phyloP scores from a whole-genome alignment of 192 early-diverging fungal genomes.

The Backusella westeae region DNA sequence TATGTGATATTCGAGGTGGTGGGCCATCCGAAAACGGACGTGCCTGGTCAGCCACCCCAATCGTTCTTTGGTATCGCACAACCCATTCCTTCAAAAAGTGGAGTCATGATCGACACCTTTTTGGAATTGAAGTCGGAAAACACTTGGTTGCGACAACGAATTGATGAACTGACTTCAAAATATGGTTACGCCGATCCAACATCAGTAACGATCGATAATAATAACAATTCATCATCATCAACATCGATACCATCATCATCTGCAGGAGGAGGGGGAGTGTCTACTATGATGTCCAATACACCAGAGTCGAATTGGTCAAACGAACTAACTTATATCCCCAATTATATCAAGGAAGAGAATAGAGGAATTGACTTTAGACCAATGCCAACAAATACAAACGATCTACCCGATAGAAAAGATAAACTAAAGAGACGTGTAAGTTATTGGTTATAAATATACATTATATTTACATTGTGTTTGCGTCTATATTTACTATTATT shows the following conservation, averaged over 20 bases:
- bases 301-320: not conserved
- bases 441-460: not conserved
- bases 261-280: not conserved
- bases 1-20: slow-evolving; percentile 42
- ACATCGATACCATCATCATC: not conserved
- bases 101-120: slow-evolving; percentile 41
- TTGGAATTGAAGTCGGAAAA: slow-evolving; percentile 48
- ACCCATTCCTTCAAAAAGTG: slow-evolving; percentile 39
- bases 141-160: slow-evolving; percentile 35
- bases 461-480: not conserved
- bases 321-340: not conserved
- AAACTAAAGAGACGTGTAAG: slow-evolving; percentile 15
- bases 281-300: not conserved
- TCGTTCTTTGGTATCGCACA: slow-evolving; percentile 47
- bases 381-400: not conserved
- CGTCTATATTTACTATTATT: not conserved
- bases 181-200: not conserved
- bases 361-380: not conserved
- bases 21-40: slow-evolving; percentile 37
- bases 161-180: slow-evolving; percentile 26
- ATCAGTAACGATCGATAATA: not conserved
- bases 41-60: slow-evolving; percentile 21
- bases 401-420: slow-evolving; percentile 12
- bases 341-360: slow-evolving; percentile 6
- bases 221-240: not conserved